Evolutionary conservation across 441 rosid species (phyloP).

Genomic region (Pelargonium myrrhifolium): DNA sequence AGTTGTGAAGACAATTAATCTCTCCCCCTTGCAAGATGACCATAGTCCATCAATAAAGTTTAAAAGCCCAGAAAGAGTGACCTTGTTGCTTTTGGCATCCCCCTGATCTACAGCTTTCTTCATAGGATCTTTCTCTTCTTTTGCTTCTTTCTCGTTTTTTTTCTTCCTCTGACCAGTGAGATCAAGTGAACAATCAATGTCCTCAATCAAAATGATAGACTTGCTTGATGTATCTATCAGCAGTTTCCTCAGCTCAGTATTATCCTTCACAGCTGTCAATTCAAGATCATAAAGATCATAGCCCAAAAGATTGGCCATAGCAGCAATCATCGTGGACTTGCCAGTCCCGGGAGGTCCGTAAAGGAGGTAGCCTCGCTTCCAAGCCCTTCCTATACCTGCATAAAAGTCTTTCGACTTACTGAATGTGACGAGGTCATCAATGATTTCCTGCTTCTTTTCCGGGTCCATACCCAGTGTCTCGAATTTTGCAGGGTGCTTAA

Average conservation of each 20-base stretch:
- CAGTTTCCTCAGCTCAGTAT: slow-evolving; percentile 57
- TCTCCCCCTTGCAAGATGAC: slow-evolving; percentile 53
- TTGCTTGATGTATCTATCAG: slow-evolving; percentile 51
- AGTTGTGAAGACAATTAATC: slow-evolving; percentile 60
- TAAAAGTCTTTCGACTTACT: slow-evolving; percentile 62
- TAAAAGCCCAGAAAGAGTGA: slow-evolving; percentile 43
- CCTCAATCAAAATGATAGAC: slow-evolving; percentile 69
- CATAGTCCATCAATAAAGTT: slow-evolving; percentile 68
- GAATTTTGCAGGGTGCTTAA: slow-evolving; percentile 65
- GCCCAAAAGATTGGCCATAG: slow-evolving; percentile 70
- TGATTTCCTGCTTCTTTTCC: slow-evolving; percentile 58
- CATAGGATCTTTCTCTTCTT: slow-evolving; percentile 3
- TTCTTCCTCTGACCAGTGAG: slow-evolving; percentile 39
- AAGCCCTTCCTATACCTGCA: slow-evolving; percentile 68
- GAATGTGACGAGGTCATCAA: slow-evolving; percentile 71
- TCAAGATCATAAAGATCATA: slow-evolving; percentile 82
- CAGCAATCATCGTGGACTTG: slow-evolving; percentile 78
- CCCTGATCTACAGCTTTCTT: slow-evolving; percentile 14
- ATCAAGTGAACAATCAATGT: slow-evolving; percentile 65
- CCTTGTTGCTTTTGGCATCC: slow-evolving; percentile 34
- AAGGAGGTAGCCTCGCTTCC: slow-evolving; percentile 78
- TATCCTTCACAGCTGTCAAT: slow-evolving; percentile 50
- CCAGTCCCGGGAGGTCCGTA: slow-evolving; percentile 95
- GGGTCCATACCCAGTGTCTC: slow-evolving; percentile 69
- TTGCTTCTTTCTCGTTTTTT: slow-evolving; percentile 24